A percentile compares a stretch with the other conserved stretches of the same genome.
Evolutionary conservation across 176 grass and related monocot species (phyloP).

Genomic region (Rhynchospora tenuis): DNA sequence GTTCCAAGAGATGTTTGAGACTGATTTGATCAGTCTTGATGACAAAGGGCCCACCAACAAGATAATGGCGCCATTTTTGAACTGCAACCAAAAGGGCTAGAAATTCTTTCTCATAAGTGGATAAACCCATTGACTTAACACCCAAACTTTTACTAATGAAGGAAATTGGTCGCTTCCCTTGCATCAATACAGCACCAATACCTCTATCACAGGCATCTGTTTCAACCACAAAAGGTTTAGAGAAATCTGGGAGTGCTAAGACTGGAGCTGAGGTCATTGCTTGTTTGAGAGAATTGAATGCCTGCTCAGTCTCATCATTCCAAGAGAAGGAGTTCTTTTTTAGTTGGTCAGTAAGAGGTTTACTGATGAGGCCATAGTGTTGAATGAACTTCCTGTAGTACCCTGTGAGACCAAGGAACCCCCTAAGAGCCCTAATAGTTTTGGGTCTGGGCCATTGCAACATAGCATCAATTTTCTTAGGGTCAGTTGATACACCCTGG

Average conservation of each 20-base stretch:
- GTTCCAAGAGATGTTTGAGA: neutral
- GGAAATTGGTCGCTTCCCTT: neutral
- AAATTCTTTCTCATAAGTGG: neutral
- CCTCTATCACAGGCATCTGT: neutral
- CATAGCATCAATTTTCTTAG: neutral
- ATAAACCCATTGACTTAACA: accelerated
- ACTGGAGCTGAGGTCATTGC: neutral
- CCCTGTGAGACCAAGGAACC: neutral
- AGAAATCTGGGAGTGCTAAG: neutral
- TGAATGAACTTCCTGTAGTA: neutral
- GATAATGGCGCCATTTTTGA: neutral
- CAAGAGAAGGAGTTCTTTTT: neutral
- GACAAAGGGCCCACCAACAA: neutral
- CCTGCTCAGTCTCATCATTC: neutral
- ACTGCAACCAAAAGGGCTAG: neutral
- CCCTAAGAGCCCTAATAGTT: neutral
- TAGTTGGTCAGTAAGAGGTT: neutral
- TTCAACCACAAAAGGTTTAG: neutral
- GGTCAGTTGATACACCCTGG: neutral
- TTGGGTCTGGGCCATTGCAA: neutral
- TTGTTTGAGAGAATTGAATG: neutral
- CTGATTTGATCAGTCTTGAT: neutral
- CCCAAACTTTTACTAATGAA: neutral
- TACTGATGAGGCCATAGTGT: neutral
- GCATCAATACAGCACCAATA: neutral